Conservation (phyloP, 1,139 yeast species). For the Nadsonia starkeyi-henricii region DNA sequence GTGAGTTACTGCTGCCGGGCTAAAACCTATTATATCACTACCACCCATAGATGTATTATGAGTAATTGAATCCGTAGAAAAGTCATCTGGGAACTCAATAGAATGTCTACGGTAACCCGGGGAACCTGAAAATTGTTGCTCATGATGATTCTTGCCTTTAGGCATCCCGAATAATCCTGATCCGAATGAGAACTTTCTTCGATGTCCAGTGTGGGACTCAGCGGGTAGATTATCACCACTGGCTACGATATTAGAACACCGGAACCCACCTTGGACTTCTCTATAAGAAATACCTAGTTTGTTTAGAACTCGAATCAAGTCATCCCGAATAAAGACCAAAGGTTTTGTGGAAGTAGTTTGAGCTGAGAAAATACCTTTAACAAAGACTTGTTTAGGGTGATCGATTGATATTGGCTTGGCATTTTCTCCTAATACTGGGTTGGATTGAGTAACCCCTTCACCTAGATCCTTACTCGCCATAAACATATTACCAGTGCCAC, state of each 20-base stretch:
- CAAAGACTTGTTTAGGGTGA: slow-evolving; percentile 77
- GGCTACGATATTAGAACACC: slow-evolving; percentile 45
- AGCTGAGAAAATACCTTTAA: slow-evolving; percentile 89
- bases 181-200: neutral
- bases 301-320: slow-evolving; percentile 64
- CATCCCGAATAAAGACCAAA: slow-evolving; percentile 74
- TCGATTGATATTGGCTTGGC: slow-evolving; percentile 43
- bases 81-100: neutral
- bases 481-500: neutral
- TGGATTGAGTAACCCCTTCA: neutral
- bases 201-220: neutral
- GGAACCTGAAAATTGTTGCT: neutral
- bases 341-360: slow-evolving; percentile 93
- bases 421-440: neutral
- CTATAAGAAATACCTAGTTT: slow-evolving; percentile 68
- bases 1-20: slow-evolving; percentile 1
- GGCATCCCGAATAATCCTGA: neutral
- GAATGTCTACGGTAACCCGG: too few species aligned
- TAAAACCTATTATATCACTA: slow-evolving; percentile 38
- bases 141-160: neutral
- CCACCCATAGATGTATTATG: slow-evolving; percentile 27
- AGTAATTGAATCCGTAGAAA: neutral
- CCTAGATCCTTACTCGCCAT: neutral
- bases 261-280: slow-evolving; percentile 90
- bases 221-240: neutral